Conservation (phyloP, 305 asterid species). For the Rubia occidens region DNA sequence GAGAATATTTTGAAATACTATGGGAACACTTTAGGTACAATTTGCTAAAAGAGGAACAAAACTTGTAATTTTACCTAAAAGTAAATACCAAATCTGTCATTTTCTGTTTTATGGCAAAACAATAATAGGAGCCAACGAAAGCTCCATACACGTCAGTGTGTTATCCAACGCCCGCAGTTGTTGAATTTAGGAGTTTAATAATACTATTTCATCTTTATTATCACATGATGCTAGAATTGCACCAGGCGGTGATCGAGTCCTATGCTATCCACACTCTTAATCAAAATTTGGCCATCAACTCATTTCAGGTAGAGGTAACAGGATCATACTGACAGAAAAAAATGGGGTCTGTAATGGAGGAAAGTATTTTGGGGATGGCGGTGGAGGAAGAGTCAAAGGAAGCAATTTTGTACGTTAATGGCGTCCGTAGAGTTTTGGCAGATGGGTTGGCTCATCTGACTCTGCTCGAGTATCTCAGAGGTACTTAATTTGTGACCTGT, state of each 20-base stretch:
- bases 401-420: constrained; percentile 77
- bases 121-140: no score
- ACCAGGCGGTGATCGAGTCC: not conserved
- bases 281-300: not conserved
- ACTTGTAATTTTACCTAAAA: no score
- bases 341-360: constrained; percentile 61
- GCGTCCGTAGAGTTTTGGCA: constrained; percentile 75
- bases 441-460: constrained; percentile 84
- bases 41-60: no score
- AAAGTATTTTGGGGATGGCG: constrained; percentile 23
- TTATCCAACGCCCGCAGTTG: no score
- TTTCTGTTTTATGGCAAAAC: no score
- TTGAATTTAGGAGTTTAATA: no score
- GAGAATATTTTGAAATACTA: no score
- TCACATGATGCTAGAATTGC: not conserved
- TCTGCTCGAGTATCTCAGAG: constrained; percentile 91
- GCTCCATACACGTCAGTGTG: no score
- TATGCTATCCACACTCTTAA: not conserved
- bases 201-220: not conserved
- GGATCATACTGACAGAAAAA: not conserved
- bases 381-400: constrained; percentile 35
- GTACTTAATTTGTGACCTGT: constrained; percentile 26
- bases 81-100: no score
- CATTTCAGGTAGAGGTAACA: not conserved
- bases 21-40: no score